Base-by-base conservation (phyloP, 495 filamentous ascomycete species). In the Penicillium roqueforti region DNA sequence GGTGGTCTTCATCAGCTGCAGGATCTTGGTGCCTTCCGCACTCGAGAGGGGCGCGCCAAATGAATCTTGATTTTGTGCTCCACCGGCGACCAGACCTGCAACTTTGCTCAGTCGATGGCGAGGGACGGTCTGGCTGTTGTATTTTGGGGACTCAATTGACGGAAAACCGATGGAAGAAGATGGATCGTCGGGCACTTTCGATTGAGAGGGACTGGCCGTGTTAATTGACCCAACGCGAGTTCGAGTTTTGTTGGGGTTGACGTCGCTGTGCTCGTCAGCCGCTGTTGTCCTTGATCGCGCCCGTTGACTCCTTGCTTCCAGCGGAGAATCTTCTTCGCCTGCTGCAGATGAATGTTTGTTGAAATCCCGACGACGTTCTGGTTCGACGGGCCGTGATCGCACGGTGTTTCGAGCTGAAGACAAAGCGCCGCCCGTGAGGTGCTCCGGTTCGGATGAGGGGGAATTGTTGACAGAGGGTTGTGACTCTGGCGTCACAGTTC, bases 1-100 rank as follows among this genome's bases (percentile, higher is more conserved):
- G 3, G 78, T 81, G n/a, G 75, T 78, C 53, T 81, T 81, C 78
- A 81, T 81, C 43, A 80, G 53, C 52, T 80, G 63, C 60, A 85
- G 51, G 25, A 79, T 77, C 53, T 79, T 78, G 29, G 76, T 72
- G 18, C 75, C 67, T 61, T 81, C 76, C 22, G 72, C 69, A 53
- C 73, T 73, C 5, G 76, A 75, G 13, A 72, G 63, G 32, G 72
- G 76, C 3, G 88, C 89, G 22, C 80, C 79, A 61, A 83, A 73
- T 26, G 75, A 65, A 19, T 66, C 66, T 54, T 68, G 76, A 56
- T 60, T 69, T 40, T 56, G 54, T 29, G 61, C 61, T 54, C 65
- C 59, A 40, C 67, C 51, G 23, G 60, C 65, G 31, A 62, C 57
- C 51, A 68, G 60, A 19, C 63, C 60, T 37, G 65, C 59, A n/a